Evolutionary conservation across 2,329 filamentous ascomycete genomes (phyloP), one percentile per base, ranked within the genome.

Genomic region (Talaromyces funiculosus): DNA sequence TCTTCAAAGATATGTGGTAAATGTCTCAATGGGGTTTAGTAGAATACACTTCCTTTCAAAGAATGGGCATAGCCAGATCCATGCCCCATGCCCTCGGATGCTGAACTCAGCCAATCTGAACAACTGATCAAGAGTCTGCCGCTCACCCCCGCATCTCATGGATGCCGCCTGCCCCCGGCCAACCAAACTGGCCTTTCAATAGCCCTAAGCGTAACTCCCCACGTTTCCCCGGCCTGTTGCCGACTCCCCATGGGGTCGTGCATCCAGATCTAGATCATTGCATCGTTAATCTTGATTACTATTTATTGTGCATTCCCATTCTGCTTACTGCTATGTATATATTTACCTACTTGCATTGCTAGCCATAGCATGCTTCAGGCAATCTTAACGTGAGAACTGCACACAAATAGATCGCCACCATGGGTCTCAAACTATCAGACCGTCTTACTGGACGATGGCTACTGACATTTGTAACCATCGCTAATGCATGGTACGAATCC

Each of bases 381-480:
- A 49, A 8, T 16, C 14, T 26, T 24, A 49, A 10, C 14, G 14
- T 31, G 45, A 49, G 4, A 26, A 26, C 6, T 4, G 16, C 14
- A 18, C 24, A 49, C 16, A n/a, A 9, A 12, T 31, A 9, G 47
- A 24, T 16, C 31, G 55, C 26, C 18, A 29, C 29, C 1, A 57
- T 57, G 55, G 20, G 42, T 18, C 55, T 47, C 43, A 35, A 57
- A n/a, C 26, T 57, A 33, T 57, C 55, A 35, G 33, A 33, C 29
- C 40, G 55, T 57, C 55, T 57, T 16, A 35, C 55, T 38, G 69
- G 69, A n/a, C 59, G 61, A 33, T 59, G 61, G 42, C 66, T 70
- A 8, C 65, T 70, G 29, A 60, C 59, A 5, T 60, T 59, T 60
- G 68, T 70, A 59, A 71, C 69, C 22, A 57, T 69, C 10, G 63